These are phyloP conservation scores for Tilletia walkeri DNA, from an alignment of 1,284 basidiomycete genomes.

Conservation along the genomic window DNA sequence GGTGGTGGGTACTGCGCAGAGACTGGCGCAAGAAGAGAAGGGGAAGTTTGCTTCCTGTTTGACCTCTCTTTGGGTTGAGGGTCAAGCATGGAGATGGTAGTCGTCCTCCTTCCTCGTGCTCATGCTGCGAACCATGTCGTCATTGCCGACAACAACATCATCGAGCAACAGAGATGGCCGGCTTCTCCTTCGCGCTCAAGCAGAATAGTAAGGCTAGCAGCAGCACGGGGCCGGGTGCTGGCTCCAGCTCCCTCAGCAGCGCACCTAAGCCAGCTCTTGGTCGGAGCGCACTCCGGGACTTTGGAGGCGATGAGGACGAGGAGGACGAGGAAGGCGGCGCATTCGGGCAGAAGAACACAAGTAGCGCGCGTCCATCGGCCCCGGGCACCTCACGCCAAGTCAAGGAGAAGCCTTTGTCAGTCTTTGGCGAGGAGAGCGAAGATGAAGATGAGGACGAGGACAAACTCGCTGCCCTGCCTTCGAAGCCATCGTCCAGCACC, in stretches of 20 bases:
- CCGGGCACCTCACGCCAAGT: too few species aligned
- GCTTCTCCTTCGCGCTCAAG: conserved; percentile 9
- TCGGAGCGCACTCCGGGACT: neutral
- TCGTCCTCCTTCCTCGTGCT: neutral
- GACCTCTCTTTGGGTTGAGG: too few species aligned
- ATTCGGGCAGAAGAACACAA: too few species aligned
- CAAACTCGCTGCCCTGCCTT: neutral
- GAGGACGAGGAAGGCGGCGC: conserved; percentile 2
- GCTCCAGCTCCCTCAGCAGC: neutral
- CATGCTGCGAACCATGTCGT: neutral
- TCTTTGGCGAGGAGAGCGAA: conserved; percentile 20
- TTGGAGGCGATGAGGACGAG: conserved; percentile 13
- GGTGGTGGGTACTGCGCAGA: too few species aligned
- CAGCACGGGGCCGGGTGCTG: neutral
- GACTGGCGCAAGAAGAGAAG: too few species aligned
- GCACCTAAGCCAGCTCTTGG: too few species aligned
- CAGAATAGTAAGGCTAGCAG: neutral
- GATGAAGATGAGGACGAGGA: conserved; percentile 32
- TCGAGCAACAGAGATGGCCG: neutral
- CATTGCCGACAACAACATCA: neutral
- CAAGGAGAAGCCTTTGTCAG: conserved; percentile 26
- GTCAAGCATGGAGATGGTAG: too few species aligned
- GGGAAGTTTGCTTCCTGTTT: too few species aligned
- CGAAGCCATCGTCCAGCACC: neutral
- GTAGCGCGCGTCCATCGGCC: neutral